These are phyloP conservation scores for Usnea hakonensis DNA, from an alignment of 495 filamentous ascomycete species.

Conservation along the genomic window DNA sequence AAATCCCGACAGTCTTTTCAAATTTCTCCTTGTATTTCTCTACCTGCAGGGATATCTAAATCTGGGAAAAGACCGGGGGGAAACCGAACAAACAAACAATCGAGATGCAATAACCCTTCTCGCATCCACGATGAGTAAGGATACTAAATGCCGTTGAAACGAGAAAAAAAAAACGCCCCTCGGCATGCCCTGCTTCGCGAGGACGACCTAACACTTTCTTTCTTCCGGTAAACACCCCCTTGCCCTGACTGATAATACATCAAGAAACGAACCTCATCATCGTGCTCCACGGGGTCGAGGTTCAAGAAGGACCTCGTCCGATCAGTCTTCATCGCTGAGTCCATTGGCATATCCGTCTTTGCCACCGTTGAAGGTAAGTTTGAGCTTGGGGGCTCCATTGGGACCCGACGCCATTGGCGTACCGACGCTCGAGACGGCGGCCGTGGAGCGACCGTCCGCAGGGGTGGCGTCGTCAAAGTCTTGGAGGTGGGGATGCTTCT, in stretches of 20 bases:
- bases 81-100: too few species aligned
- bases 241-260: conserved; percentile 12
- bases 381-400: conserved; percentile 50
- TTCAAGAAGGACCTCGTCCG: neutral
- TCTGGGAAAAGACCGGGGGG: too few species aligned
- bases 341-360: conserved; percentile 37
- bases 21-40: too few species aligned
- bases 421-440: conserved; percentile 57
- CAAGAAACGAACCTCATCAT: conserved; percentile 5
- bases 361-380: conserved; percentile 49
- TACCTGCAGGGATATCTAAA: neutral
- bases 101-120: neutral
- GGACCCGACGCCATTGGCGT: conserved; percentile 57
- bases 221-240: neutral
- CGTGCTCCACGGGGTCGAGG: too few species aligned
- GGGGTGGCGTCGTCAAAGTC: conserved; percentile 54
- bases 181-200: neutral
- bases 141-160: too few species aligned
- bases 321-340: conserved; percentile 12
- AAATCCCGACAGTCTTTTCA: too few species aligned
- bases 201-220: too few species aligned
- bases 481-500: conserved; percentile 61
- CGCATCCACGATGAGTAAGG: neutral
- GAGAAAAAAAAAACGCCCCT: too few species aligned
- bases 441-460: conserved; percentile 56